These are phyloP conservation scores for Coemansia sp. DNA, from an alignment of 192 early-diverging fungal genomes.

Conservation along the genomic window DNA sequence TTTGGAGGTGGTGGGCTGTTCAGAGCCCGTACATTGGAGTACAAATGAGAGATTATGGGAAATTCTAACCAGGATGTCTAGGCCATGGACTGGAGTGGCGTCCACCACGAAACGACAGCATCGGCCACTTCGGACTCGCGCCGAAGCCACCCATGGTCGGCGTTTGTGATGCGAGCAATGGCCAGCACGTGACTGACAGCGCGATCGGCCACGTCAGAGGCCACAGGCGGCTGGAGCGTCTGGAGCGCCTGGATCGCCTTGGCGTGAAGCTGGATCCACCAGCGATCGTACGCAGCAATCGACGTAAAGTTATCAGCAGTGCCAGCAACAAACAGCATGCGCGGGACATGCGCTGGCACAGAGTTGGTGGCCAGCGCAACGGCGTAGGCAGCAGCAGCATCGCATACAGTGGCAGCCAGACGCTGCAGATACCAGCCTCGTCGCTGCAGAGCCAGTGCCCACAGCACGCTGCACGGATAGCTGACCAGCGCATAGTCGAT, in stretches of 20 bases:
- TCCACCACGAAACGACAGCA: slow-evolving; percentile 36
- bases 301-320: slow-evolving; percentile 44
- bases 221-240: neutral
- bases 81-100: slow-evolving; percentile 7
- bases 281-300: slow-evolving; percentile 24
- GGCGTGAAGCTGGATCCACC: slow-evolving; percentile 39
- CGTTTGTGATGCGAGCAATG: slow-evolving; percentile 23
- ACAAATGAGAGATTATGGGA: slow-evolving; percentile 1
- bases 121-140: slow-evolving; percentile 49
- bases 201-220: slow-evolving; percentile 4
- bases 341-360: slow-evolving; percentile 12
- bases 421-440: slow-evolving; percentile 40
- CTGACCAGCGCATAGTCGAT: slow-evolving; percentile 50
- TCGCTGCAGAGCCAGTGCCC: slow-evolving; percentile 39
- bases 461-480: slow-evolving; percentile 50
- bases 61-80: neutral
- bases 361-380: neutral
- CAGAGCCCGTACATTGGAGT: neutral
- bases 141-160: slow-evolving; percentile 51
- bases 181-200: slow-evolving; percentile 32
- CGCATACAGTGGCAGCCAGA: slow-evolving; percentile 24
- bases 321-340: slow-evolving; percentile 40
- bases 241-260: slow-evolving; percentile 7
- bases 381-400: slow-evolving; percentile 14
- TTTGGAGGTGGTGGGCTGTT: neutral